Evolutionary conservation across 116 monocot genomes (phyloP), one percentile per base, ranked within the genome.

Genomic region (Phalaenopsis hybrid): DNA sequence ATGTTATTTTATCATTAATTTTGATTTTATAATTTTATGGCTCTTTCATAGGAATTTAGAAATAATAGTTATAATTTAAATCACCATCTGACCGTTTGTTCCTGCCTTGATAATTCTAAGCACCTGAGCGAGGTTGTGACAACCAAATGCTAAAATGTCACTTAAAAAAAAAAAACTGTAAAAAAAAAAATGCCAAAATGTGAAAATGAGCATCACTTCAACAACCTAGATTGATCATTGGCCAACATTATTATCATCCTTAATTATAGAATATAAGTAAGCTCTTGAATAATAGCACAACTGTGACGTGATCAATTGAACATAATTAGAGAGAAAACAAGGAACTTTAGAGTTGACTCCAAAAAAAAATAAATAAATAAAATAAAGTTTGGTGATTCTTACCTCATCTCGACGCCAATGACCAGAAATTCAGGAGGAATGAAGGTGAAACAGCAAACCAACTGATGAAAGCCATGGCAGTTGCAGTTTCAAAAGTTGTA

Each of bases 391-490:
- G 18, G 51, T 25, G 45, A 51, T 77, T 77, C 45, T 59, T 70
- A 68, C 61, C 20, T 88, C 85, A 94, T 58, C 83, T 81, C 8
- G 91, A 86, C 37, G 91, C 91, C 83, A 91, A 63, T 20, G 89
- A 88, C 93, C 91, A 94, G 58, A 89, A 94, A 79, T 94, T 94
- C 57, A 94, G 78, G 25, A 94, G 84, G 81, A 91, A 93, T 6
- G 93, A 94, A 44, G 91, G 88, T 0, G 91, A 85, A 13, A 84
- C 83, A 6, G 89, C 86, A 65, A 94, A 91, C 87, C 91, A 94
- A 80, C 93, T 85, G 52, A 94, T 55, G 76, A 94, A 94, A 69
- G 91, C 89, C 89, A 94, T 91, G 45, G 91, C 91, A 65, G 89
- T 88, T 46, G 93, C 91, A 21, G 86, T 85, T 83, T 93, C 93